These are phyloP conservation scores for Quercus agrifolia DNA, from an alignment of 306 rosid species.

Conservation along the genomic window DNA sequence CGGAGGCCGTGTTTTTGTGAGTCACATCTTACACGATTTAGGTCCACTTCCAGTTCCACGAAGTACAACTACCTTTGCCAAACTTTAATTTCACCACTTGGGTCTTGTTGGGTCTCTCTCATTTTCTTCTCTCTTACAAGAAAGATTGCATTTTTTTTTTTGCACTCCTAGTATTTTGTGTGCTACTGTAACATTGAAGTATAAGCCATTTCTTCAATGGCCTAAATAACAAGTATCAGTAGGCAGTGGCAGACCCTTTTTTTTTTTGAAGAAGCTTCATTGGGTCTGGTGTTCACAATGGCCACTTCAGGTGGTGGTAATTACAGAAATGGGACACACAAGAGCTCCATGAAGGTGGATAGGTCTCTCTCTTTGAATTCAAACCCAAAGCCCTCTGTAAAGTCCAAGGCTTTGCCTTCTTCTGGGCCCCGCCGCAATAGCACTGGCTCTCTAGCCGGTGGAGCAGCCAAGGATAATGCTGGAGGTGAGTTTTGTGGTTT, in stretches of 20 bases:
- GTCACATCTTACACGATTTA: slow-evolving; percentile 46
- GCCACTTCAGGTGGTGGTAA: slow-evolving; percentile 54
- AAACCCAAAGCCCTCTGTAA: slow-evolving; percentile 47
- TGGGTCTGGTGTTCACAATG: slow-evolving; percentile 35
- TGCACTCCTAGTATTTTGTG: not conserved
- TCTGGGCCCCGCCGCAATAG: slow-evolving; percentile 72
- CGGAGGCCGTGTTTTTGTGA: slow-evolving; percentile 36
- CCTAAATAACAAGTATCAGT: not conserved
- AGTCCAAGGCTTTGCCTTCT: slow-evolving; percentile 59
- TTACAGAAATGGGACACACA: slow-evolving; percentile 52
- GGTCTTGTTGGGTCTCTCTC: slow-evolving; percentile 17
- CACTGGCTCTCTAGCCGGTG: slow-evolving; percentile 46
- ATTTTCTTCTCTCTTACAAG: not conserved
- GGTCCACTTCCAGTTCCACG: slow-evolving; percentile 33
- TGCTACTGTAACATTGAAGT: not conserved
- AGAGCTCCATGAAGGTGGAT: slow-evolving; percentile 58
- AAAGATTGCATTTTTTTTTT: not conserved
- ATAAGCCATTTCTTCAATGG: slow-evolving; percentile 19
- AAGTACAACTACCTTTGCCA: not conserved
- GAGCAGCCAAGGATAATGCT: slow-evolving; percentile 53
- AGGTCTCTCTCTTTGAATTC: slow-evolving; percentile 46
- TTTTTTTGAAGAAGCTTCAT: not conserved
- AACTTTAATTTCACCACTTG: slow-evolving; percentile 11
- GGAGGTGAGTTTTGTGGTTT: slow-evolving; percentile 48
- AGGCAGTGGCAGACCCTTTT: too few species aligned